Percentiles rank a stretch among this genome's conserved stretches.
Evolutionary conservation across 768 basidiomycete species (phyloP).

Genomic region (Porphyrellus cyaneotinctus): DNA sequence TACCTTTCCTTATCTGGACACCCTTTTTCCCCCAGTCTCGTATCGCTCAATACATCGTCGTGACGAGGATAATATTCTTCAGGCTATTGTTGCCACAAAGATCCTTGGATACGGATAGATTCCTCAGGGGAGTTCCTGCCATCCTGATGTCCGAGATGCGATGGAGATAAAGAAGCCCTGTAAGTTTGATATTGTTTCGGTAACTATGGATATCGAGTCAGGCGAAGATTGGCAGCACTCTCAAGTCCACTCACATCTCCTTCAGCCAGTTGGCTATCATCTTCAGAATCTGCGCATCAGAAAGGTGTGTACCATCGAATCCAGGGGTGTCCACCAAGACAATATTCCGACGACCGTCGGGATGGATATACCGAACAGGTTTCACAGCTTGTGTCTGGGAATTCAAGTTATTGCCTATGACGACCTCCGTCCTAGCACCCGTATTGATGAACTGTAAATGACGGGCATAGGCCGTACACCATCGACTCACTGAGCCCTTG

Average conservation of each 20-base stretch:
- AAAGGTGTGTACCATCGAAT: conserved; percentile 13
- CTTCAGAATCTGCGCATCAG: conserved; percentile 8
- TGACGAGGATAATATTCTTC: conserved; percentile 17
- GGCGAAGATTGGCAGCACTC: no score
- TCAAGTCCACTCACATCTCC: conserved; percentile 7
- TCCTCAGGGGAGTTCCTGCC: conserved; percentile 10
- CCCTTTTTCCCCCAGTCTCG: no score
- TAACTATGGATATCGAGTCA: not conserved
- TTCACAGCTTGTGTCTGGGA: conserved; percentile 9
- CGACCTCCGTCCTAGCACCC: not conserved
- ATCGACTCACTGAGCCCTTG: conserved; percentile 19
- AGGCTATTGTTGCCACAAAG: conserved; percentile 9
- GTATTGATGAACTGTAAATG: conserved; percentile 13
- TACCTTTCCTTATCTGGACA: no score
- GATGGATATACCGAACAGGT: conserved; percentile 10
- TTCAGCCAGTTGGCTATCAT: conserved; percentile 16
- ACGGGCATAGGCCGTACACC: no score
- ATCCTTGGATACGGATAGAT: not conserved
- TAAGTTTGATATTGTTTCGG: not conserved
- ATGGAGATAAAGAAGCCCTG: conserved; percentile 1
- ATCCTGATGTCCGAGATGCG: conserved; percentile 1
- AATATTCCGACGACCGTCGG: conserved; percentile 11
- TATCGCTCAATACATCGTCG: no score
- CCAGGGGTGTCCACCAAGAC: conserved; percentile 19
- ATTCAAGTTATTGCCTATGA: not conserved